These are phyloP conservation scores for Paraphaeosphaeria minitans DNA, from an alignment of 2,329 filamentous ascomycete genomes.

Conservation along the genomic window DNA sequence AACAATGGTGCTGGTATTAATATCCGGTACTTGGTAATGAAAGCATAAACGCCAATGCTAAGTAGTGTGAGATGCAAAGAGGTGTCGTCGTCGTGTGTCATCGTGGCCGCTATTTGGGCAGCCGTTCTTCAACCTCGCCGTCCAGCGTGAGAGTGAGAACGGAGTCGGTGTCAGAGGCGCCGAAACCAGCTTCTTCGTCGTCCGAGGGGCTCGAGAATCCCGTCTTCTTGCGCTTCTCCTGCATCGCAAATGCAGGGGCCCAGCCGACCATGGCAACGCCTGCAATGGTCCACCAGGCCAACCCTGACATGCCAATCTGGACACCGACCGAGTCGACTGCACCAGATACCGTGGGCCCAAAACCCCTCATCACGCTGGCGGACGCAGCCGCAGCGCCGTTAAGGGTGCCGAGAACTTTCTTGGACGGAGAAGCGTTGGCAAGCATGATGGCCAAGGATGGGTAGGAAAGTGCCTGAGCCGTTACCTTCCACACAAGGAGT, in stretches of 20 bases:
- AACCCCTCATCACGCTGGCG: slow-evolving; percentile 84
- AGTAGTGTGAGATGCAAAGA: slow-evolving; percentile 13
- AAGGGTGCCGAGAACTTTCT: slow-evolving; percentile 84
- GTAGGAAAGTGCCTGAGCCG: slow-evolving; percentile 87
- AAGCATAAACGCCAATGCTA: slow-evolving; percentile 9
- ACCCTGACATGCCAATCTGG: slow-evolving; percentile 78
- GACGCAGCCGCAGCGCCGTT: slow-evolving; percentile 92
- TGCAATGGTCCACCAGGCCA: slow-evolving; percentile 93
- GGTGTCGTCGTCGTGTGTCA: slow-evolving; percentile 22
- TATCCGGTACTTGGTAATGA: slow-evolving; percentile 21
- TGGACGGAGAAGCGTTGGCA: slow-evolving; percentile 84
- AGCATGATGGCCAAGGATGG: slow-evolving; percentile 88
- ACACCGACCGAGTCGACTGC: slow-evolving; percentile 82
- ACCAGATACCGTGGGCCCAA: slow-evolving; percentile 88
- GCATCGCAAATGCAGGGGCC: slow-evolving; percentile 61
- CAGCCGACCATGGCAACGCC: slow-evolving; percentile 73
- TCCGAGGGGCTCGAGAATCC: slow-evolving; percentile 26
- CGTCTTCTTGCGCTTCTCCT: slow-evolving; percentile 60
- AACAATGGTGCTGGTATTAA: slow-evolving; percentile 21
- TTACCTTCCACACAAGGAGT: slow-evolving; percentile 88
- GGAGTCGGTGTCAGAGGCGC: slow-evolving; percentile 38
- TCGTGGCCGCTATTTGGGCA: slow-evolving; percentile 34
- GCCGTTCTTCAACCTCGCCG: slow-evolving; percentile 33
- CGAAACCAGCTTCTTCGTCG: slow-evolving; percentile 39
- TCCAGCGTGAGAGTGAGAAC: slow-evolving; percentile 41